Evolutionary conservation across 2,329 filamentous ascomycete species (phyloP).

Genomic region (Colletotrichum sp.): DNA sequence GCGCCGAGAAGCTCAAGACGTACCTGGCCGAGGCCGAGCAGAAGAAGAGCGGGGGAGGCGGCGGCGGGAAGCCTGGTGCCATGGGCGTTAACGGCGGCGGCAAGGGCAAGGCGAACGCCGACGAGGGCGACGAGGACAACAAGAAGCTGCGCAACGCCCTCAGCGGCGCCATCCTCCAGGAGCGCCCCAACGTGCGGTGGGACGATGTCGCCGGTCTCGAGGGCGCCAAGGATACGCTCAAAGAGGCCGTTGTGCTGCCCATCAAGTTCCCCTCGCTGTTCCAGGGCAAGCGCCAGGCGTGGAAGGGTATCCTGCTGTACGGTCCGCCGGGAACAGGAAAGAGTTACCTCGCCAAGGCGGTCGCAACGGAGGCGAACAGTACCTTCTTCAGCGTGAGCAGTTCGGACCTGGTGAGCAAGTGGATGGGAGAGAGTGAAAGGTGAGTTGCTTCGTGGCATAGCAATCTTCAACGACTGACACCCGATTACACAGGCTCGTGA

Average conservation of each 20-base stretch:
- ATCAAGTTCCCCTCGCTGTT: constrained; percentile 99
- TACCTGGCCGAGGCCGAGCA: constrained; percentile 79
- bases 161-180: constrained; percentile 89
- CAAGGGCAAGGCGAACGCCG: constrained; percentile 64
- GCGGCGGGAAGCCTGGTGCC: constrained; percentile 65
- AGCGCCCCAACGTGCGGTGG: constrained; percentile 97
- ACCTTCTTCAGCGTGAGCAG: constrained; percentile 99
- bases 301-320: constrained; percentile 97
- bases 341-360: constrained; percentile 95
- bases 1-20: constrained; percentile 95
- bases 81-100: constrained; percentile 70
- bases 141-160: constrained; percentile 95
- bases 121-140: constrained; percentile 83
- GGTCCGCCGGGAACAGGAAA: constrained; percentile 97
- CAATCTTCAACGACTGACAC: background rate
- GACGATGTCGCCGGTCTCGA: constrained; percentile 97
- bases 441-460: constrained; percentile 41
- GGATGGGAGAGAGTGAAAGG: constrained; percentile 99
- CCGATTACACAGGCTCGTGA: constrained; percentile 75
- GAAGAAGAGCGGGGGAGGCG: constrained; percentile 76
- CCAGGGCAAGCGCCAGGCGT: constrained; percentile 93
- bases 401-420: constrained; percentile 97
- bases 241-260: constrained; percentile 95
- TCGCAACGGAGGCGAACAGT: constrained; percentile 97
- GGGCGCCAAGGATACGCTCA: constrained; percentile 92